A percentile compares a stretch with the other conserved stretches of the same genome.
These are phyloP conservation scores for Solanum rostratum DNA, from an alignment of 257 asterid genomes.

Conservation along the genomic window DNA sequence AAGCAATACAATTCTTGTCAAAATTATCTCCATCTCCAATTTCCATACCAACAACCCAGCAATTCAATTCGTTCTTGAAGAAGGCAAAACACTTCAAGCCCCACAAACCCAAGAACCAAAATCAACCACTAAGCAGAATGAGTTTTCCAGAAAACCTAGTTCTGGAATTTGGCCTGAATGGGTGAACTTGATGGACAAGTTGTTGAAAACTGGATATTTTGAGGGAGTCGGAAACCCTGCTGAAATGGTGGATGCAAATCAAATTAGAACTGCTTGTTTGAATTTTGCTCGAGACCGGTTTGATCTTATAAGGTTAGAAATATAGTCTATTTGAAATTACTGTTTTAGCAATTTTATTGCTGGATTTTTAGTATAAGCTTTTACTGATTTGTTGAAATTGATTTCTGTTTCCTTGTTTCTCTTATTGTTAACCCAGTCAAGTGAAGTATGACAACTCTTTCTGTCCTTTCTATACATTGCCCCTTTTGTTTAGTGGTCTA, in stretches of 20 bases:
- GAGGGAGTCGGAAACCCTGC: conserved; percentile 56
- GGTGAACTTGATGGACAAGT: conserved; percentile 52
- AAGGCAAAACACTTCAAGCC: conserved; percentile 21
- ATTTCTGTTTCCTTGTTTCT: background rate
- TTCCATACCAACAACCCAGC: conserved; percentile 36
- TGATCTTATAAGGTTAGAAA: conserved; percentile 58
- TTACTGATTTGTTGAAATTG: background rate
- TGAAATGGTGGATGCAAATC: conserved; percentile 39
- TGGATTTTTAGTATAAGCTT: background rate
- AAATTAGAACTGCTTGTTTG: conserved; percentile 70
- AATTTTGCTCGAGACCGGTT: conserved; percentile 62
- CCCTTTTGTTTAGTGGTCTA: background rate
- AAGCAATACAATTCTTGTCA: conserved; percentile 7
- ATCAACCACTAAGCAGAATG: conserved; percentile 7
- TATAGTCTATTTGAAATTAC: background rate
- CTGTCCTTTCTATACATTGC: background rate
- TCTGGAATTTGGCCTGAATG: conserved; percentile 62
- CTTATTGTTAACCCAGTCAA: background rate
- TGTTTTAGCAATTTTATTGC: background rate
- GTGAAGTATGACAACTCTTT: background rate
- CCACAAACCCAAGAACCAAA: background rate
- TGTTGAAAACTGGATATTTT: conserved; percentile 50
- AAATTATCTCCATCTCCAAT: conserved; percentile 4
- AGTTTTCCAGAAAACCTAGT: background rate
- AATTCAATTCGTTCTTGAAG: conserved; percentile 47